Evolutionary conservation across 441 rosid species (phyloP).

Genomic region (Hura crepitans): DNA sequence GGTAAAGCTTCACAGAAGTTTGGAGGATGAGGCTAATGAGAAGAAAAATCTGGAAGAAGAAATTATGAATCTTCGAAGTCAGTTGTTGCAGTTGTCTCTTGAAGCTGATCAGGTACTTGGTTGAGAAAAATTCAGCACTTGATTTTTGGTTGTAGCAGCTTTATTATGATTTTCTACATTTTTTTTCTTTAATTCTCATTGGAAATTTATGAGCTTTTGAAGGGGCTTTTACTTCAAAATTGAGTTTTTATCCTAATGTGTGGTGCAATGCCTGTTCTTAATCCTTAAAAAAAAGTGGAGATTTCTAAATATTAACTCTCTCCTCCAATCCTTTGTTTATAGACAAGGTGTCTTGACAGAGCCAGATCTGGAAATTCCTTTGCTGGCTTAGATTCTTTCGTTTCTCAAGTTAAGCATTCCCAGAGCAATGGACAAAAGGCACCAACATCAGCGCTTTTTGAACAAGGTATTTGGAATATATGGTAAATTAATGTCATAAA

Average conservation of each 20-base stretch:
- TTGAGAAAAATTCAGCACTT: slow-evolving; percentile 11
- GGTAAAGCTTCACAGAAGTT: slow-evolving; percentile 56
- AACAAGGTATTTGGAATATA: slow-evolving; percentile 58
- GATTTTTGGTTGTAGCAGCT: not conserved
- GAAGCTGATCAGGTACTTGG: slow-evolving; percentile 88
- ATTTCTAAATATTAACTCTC: not conserved
- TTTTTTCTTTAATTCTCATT: not conserved
- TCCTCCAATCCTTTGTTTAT: slow-evolving; percentile 18
- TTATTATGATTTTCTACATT: not conserved
- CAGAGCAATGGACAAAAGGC: slow-evolving; percentile 64
- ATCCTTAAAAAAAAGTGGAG: not conserved
- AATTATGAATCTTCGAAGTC: slow-evolving; percentile 63
- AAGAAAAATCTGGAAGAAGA: slow-evolving; percentile 90
- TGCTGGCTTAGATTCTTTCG: slow-evolving; percentile 49
- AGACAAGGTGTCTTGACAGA: slow-evolving; percentile 68
- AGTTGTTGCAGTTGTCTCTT: slow-evolving; percentile 73
- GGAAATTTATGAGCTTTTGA: slow-evolving; percentile 1
- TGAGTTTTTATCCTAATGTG: not conserved
- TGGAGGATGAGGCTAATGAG: slow-evolving; percentile 76
- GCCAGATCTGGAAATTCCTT: slow-evolving; percentile 53
- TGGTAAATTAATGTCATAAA: slow-evolving; percentile 13
- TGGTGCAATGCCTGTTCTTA: slow-evolving; percentile 9
- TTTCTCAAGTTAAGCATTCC: slow-evolving; percentile 48
- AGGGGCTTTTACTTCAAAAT: not conserved
- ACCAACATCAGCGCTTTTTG: slow-evolving; percentile 67